A percentile compares a stretch with the other conserved stretches of the same genome.
Evolutionary conservation across 148 eudicot species (phyloP).

Genomic region (Heliosperma pusillum): DNA sequence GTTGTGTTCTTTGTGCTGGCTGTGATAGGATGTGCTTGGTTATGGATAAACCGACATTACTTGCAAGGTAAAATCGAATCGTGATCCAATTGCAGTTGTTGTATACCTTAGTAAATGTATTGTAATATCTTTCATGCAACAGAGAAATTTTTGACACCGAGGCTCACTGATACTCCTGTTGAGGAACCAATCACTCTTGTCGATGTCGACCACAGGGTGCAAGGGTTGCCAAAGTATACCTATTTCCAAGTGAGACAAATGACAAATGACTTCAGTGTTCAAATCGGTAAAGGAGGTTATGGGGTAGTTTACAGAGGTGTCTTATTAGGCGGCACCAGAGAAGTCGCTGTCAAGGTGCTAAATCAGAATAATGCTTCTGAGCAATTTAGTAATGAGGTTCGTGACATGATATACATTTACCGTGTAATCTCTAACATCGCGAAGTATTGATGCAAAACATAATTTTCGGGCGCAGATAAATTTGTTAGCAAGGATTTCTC

Average conservation of each 20-base stretch:
- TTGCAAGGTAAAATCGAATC: not conserved
- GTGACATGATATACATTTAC: not conserved
- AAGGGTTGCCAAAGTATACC: slow-evolving; percentile 22
- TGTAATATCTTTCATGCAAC: no score
- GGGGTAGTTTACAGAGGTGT: slow-evolving; percentile 37
- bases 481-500: slow-evolving; percentile 33
- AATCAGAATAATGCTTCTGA: slow-evolving; percentile 19
- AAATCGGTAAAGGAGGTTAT: slow-evolving; percentile 41
- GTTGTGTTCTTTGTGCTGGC: not conserved
- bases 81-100: no score
- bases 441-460: not conserved
- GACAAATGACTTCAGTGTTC: slow-evolving; percentile 27
- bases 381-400: slow-evolving; percentile 40
- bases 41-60: not conserved
- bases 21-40: not conserved
- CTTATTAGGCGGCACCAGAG: slow-evolving; percentile 17
- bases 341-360: slow-evolving; percentile 52
- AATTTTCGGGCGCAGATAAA: slow-evolving; percentile 23
- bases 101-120: no score
- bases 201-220: not conserved
- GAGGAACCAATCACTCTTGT: no score
- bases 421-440: no score
- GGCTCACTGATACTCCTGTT: no score
- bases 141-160: no score
- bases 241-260: slow-evolving; percentile 28